Conservation (phyloP, 2,329 filamentous ascomycete species). For the Hypoxylon sp. region DNA sequence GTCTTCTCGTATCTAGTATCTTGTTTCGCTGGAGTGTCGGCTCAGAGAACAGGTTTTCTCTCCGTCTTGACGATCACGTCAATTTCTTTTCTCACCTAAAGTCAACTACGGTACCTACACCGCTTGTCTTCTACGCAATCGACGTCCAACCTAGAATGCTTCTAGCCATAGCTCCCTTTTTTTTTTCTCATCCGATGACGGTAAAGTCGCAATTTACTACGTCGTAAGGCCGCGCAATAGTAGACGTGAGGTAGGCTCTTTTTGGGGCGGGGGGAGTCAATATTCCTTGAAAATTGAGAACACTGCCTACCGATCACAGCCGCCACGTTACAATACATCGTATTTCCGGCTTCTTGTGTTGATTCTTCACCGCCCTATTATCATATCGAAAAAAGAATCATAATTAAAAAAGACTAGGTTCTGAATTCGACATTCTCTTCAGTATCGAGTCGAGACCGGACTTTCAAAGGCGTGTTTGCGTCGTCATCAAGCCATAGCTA, state of each 20-base stretch:
- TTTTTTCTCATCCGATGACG: slow-evolving; percentile 13
- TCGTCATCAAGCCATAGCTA: slow-evolving; percentile 13
- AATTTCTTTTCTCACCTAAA: slow-evolving; percentile 21
- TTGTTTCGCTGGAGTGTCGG: slow-evolving; percentile 19
- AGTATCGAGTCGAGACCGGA: slow-evolving; percentile 4
- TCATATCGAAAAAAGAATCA: slow-evolving; percentile 3
- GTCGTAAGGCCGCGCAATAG: slow-evolving; percentile 39
- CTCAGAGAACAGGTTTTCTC: slow-evolving; percentile 24
- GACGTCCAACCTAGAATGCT: slow-evolving; percentile 3
- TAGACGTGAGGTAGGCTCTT: slow-evolving; percentile 24
- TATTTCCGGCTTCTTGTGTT: slow-evolving; percentile 12
- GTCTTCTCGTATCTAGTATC: slow-evolving; percentile 24
- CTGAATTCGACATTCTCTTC: not conserved
- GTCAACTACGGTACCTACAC: slow-evolving; percentile 31
- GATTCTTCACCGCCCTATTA: slow-evolving; percentile 26
- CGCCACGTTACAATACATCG: slow-evolving; percentile 31
- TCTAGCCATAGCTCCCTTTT: not conserved
- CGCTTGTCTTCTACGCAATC: slow-evolving; percentile 31
- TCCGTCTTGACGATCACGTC: slow-evolving; percentile 25
- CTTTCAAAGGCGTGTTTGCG: slow-evolving; percentile 14
- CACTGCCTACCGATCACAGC: slow-evolving; percentile 23
- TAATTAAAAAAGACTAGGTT: not conserved
- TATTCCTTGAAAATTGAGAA: slow-evolving; percentile 10
- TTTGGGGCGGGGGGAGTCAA: slow-evolving; percentile 18
- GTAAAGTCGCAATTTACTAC: slow-evolving; percentile 29